Evolutionary conservation across 441 rosid species (phyloP).

Genomic region (Geranium incanum): DNA sequence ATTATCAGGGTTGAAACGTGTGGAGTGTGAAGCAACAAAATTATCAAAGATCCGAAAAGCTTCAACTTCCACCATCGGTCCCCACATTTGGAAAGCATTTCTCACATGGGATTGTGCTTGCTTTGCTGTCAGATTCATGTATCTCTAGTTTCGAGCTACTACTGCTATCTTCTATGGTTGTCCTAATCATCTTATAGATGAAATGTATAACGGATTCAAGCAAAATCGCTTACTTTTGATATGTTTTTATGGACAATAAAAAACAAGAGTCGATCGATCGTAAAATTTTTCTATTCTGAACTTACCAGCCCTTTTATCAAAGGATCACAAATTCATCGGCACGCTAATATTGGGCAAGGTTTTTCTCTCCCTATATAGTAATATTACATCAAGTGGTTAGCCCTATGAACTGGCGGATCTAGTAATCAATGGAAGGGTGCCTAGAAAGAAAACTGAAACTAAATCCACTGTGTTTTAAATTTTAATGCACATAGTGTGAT

Average conservation of each 20-base stretch:
- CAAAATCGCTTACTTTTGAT: too few relatives aligned
- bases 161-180: too few relatives aligned
- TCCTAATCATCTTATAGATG: too few relatives aligned
- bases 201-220: too few relatives aligned
- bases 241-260: too few relatives aligned
- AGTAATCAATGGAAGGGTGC: constrained; percentile 22
- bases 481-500: constrained; percentile 16
- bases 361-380: constrained; percentile 18
- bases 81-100: background rate
- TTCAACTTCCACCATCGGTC: background rate
- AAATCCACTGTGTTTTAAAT: constrained; percentile 19
- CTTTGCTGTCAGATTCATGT: background rate
- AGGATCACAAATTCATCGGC: too few relatives aligned
- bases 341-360: too few relatives aligned
- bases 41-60: background rate
- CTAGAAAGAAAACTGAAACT: constrained; percentile 23
- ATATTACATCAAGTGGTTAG: constrained; percentile 35
- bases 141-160: background rate
- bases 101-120: background rate
- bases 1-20: too few relatives aligned
- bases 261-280: too few relatives aligned
- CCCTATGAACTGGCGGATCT: constrained; percentile 22
- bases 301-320: too few relatives aligned
- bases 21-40: too few relatives aligned
- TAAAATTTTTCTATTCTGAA: too few relatives aligned